phyloP scores from a whole-genome alignment of 2,329 filamentous ascomycete species.

The Ophiostoma australiae region DNA sequence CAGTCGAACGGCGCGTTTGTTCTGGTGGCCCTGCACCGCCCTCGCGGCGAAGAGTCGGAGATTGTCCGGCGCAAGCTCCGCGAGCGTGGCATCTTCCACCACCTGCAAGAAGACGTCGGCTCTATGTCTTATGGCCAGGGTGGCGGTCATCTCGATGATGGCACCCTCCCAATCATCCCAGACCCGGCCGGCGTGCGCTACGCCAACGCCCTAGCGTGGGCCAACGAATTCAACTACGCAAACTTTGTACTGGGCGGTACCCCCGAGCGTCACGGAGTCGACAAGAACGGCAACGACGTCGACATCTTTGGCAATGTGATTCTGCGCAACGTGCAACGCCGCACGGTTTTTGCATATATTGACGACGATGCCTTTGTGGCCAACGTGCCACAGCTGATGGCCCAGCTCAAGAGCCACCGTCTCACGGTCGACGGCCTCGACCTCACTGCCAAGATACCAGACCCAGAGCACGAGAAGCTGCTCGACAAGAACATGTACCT shows the following conservation, averaged over 20 bases:
- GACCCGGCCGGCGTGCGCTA: constrained; percentile 27
- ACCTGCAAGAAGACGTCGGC: constrained; percentile 27
- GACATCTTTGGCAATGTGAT: constrained; percentile 5
- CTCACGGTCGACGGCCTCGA: constrained; percentile 8
- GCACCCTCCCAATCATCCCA: constrained; percentile 13
- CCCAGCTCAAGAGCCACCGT: constrained; percentile 32
- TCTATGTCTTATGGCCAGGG: constrained; percentile 25
- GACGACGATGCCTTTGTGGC: constrained; percentile 47
- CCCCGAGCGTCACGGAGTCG: neutral
- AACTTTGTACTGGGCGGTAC: constrained; percentile 13
- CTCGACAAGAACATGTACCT: constrained; percentile 35
- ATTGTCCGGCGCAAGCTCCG: constrained; percentile 34
- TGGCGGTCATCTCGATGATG: constrained; percentile 15
- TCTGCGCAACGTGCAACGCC: neutral
- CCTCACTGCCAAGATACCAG: neutral
- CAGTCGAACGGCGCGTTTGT: constrained; percentile 42
- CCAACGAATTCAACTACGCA: constrained; percentile 12
- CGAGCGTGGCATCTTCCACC: constrained; percentile 39
- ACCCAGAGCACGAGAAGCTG: neutral
- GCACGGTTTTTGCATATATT: constrained; percentile 40
- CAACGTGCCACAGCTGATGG: constrained; percentile 38
- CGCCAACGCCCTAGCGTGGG: constrained; percentile 20
- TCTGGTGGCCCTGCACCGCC: constrained; percentile 41
- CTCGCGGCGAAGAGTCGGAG: constrained; percentile 34
- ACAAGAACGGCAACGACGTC: constrained; percentile 7